Percentiles rank a stretch among this genome's conserved stretches.
Evolutionary conservation across 2,329 filamentous ascomycete species (phyloP).

Genomic region (Pleurostoma richardsiae): DNA sequence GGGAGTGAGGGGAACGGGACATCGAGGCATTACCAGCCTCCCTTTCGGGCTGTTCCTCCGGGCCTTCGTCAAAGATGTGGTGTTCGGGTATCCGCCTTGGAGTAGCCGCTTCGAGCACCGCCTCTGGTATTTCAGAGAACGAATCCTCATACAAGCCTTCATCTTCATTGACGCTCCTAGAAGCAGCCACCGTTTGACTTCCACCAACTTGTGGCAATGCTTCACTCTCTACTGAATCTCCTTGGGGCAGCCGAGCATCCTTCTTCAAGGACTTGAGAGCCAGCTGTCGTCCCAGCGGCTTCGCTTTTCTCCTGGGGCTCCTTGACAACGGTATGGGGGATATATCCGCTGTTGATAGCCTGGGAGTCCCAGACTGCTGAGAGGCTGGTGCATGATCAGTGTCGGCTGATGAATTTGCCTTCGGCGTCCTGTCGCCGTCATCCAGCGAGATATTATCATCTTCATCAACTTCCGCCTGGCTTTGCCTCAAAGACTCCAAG

Average conservation of each 20-base stretch:
- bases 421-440: constrained; percentile 2
- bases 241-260: background rate
- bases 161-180: constrained; percentile 13
- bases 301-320: constrained; percentile 10
- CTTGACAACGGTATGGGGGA: background rate
- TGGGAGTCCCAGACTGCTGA: too few species aligned
- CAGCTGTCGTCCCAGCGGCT: constrained; percentile 16
- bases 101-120: constrained; percentile 43
- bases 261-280: constrained; percentile 15
- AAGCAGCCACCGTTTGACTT: too few species aligned
- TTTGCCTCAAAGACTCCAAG: constrained; percentile 42
- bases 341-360: too few species aligned
- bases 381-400: background rate
- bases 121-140: constrained; percentile 52
- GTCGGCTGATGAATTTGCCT: background rate
- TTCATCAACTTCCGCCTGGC: constrained; percentile 16
- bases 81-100: constrained; percentile 23
- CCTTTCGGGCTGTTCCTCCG: constrained; percentile 4
- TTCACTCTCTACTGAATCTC: too few species aligned
- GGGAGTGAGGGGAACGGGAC: constrained; percentile 23
- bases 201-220: too few species aligned
- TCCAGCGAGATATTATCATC: constrained; percentile 8
- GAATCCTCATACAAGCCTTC: constrained; percentile 44
- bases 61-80: constrained; percentile 4
- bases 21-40: constrained; percentile 5